phyloP scores from a whole-genome alignment of 106 monocot genomes.

The Acanthochlamys bracteata region DNA sequence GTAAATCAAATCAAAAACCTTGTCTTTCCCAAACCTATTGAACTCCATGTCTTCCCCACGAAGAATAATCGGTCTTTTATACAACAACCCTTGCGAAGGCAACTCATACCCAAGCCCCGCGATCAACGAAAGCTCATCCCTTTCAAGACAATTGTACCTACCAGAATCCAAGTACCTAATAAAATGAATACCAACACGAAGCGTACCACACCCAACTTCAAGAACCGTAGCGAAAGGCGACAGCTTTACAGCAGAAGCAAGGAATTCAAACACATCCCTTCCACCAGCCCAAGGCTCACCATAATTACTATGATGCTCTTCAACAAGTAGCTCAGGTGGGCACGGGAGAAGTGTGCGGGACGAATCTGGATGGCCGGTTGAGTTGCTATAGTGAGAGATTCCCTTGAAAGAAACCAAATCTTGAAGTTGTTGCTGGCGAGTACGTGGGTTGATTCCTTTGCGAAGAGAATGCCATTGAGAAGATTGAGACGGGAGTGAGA shows the following conservation, averaged over 20 bases:
- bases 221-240: conserved; percentile 62
- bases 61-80: conserved; percentile 76
- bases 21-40: conserved; percentile 26
- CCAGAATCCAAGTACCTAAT: conserved; percentile 60
- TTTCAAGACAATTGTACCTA: conserved; percentile 72
- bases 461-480: conserved; percentile 50
- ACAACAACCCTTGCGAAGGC: conserved; percentile 70
- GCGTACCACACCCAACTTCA: conserved; percentile 90
- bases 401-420: conserved; percentile 64
- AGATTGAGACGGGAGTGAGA: conserved; percentile 32
- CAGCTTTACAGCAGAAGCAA: conserved; percentile 46
- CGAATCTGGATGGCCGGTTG: conserved; percentile 1
- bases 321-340: conserved; percentile 77
- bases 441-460: conserved; percentile 79
- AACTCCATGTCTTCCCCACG: conserved; percentile 89
- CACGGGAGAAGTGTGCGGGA: conserved; percentile 65
- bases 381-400: conserved; percentile 69
- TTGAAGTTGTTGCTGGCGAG: conserved; percentile 50
- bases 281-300: conserved; percentile 99
- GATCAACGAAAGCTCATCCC: conserved; percentile 79
- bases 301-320: conserved; percentile 98
- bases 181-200: conserved; percentile 91
- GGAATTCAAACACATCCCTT: conserved; percentile 90
- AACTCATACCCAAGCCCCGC: conserved; percentile 84
- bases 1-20: conserved; percentile 67